Percentiles rank a stretch among this genome's conserved stretches.
Conservation (phyloP, 352 stramenopile genomes). For the Plasmopara muralis region DNA sequence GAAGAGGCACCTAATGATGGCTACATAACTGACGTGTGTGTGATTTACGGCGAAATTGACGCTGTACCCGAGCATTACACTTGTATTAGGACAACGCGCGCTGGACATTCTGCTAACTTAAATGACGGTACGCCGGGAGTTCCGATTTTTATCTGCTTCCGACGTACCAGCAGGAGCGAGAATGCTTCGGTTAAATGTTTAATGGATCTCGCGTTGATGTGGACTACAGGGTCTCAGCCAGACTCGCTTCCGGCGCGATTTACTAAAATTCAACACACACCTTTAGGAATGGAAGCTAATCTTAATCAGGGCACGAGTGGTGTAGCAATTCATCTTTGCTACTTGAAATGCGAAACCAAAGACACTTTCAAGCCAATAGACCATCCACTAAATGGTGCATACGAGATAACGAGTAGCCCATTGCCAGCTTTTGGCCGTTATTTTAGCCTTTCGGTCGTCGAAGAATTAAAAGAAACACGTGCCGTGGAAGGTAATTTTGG, state of each 20-base stretch:
- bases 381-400: constrained; percentile 67
- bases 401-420: constrained; percentile 50
- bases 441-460: constrained; percentile 51
- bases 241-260: constrained; percentile 63
- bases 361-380: constrained; percentile 56
- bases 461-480: constrained; percentile 38
- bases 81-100: constrained; percentile 63
- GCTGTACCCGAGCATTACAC: constrained; percentile 70
- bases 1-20: constrained; percentile 39
- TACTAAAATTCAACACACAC: constrained; percentile 81
- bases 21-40: constrained; percentile 67
- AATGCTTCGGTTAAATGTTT: constrained; percentile 38
- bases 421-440: constrained; percentile 45
- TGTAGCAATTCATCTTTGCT: constrained; percentile 71
- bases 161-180: constrained; percentile 19
- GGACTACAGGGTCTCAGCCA: constrained; percentile 54
- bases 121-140: constrained; percentile 73
- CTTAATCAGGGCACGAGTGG: constrained; percentile 72
- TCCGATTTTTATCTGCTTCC: constrained; percentile 82
- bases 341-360: constrained; percentile 46
- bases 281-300: constrained; percentile 83
- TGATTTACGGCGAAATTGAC: constrained; percentile 85
- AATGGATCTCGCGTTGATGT: constrained; percentile 74
- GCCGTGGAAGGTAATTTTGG: constrained; percentile 69
- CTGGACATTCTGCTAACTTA: constrained; percentile 67